A percentile compares a stretch with the other conserved stretches of the same genome.
phyloP scores from a whole-genome alignment of 1,139 yeast species.

The Scheffersomyces insectosa region DNA sequence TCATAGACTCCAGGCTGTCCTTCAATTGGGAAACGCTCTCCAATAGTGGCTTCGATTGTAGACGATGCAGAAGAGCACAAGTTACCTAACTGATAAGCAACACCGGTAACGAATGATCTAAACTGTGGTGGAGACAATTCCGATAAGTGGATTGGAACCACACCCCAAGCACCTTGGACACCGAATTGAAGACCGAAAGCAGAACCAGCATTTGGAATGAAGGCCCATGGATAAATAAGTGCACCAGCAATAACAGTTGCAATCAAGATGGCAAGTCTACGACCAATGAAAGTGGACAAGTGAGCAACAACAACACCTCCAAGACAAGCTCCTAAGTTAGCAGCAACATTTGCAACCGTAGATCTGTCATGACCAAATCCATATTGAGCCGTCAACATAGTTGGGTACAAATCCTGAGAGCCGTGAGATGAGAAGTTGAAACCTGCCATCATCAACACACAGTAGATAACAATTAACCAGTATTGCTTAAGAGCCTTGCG shows the following conservation, averaged over 20 bases:
- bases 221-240: constrained; percentile 74
- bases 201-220: constrained; percentile 58
- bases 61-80: constrained; percentile 81
- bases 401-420: constrained; percentile 73
- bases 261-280: constrained; percentile 50
- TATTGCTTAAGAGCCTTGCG: constrained; percentile 32
- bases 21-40: constrained; percentile 59
- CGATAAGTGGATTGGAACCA: constrained; percentile 73
- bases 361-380: constrained; percentile 49
- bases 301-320: constrained; percentile 71
- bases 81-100: constrained; percentile 81
- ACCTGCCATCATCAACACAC: constrained; percentile 43
- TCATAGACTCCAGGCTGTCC: constrained; percentile 27
- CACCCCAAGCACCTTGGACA: constrained; percentile 91
- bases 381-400: constrained; percentile 57
- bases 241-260: constrained; percentile 71
- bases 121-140: constrained; percentile 79
- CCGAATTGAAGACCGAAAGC: constrained; percentile 77
- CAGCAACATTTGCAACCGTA: constrained; percentile 69
- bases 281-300: constrained; percentile 57
- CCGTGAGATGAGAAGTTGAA: constrained; percentile 67
- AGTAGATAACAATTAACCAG: constrained; percentile 41
- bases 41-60: constrained; percentile 77
- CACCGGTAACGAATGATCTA: constrained; percentile 72
- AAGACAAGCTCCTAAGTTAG: constrained; percentile 66